Conservation (phyloP, 1,139 yeast species). For the Spathaspora sp. region DNA sequence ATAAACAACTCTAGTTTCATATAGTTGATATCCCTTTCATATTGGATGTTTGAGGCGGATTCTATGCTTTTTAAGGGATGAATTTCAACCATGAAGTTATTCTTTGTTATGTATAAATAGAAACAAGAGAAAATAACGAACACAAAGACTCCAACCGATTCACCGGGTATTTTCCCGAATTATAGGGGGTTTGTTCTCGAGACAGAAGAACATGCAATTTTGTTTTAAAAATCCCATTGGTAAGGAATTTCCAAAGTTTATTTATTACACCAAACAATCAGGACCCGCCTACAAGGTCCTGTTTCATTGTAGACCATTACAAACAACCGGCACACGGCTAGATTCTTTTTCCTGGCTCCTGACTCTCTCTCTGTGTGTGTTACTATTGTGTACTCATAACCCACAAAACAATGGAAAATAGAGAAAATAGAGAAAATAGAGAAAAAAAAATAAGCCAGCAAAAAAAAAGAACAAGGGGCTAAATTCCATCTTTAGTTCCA, state of each 20-base stretch:
- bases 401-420: neutral
- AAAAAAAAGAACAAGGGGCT: neutral
- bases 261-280: too few species aligned
- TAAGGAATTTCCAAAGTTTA: too few species aligned
- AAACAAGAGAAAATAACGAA: neutral
- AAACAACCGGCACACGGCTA: neutral
- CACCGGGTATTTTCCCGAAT: neutral
- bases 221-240: too few species aligned
- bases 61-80: neutral
- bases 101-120: neutral
- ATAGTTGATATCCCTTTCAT: too few species aligned
- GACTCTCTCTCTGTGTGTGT: neutral
- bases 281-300: too few species aligned
- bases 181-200: too few species aligned
- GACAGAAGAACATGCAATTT: too few species aligned
- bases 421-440: too few species aligned
- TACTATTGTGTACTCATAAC: neutral
- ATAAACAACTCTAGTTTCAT: too few species aligned
- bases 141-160: neutral
- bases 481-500: neutral
- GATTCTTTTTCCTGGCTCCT: neutral
- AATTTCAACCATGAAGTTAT: neutral
- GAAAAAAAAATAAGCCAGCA: neutral
- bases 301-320: too few species aligned
- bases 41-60: neutral